Evolutionary conservation across 1,139 yeast genomes (phyloP), one percentile per base, ranked within the genome.

Genomic region (Pichia sp.): DNA sequence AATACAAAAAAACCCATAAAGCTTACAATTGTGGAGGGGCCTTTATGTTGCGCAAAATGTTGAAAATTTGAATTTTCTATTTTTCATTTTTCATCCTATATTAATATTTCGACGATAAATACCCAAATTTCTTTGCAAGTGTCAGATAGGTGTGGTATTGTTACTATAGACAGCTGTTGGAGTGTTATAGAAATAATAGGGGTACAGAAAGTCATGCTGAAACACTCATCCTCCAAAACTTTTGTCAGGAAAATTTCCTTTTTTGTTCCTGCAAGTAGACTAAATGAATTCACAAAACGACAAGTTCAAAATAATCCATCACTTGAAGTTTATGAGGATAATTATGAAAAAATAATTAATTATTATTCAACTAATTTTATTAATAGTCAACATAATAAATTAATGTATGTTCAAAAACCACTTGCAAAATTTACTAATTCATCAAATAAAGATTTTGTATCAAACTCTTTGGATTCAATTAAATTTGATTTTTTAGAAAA

Each of bases 261-360:
- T 28, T 48, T 49, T 36, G 41, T 49, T 11, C 48, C 50, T 1
- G 30, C 52, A 3, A 27, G 42, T n/a, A 42, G 52, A 6, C 31
- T 50, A 8, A 45, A 35, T 27, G 51, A 48, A n/a, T 46, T 38
- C 24, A 40, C 35, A 7, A 48, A 39, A 39, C 41, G 51, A 23
- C 43, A 43, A 20, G 10, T 47, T 2, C 51, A 46, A 34, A 31
- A 36, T 22, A 39, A 43, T 9, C 43, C 51, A 23, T 30, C 47
- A 1, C 6, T 43, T n/a, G 49, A 47, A 27, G 22, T 35, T 6
- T 40, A 41, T 6, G 50, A 47, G 24, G 30, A 37, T 6, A 49
- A 49, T 23, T 49, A 37, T 25, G 37, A 40, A n/a, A 38, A 47
- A 5, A 12, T 49, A n/a, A 25, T 23, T 23, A 28, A 37, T 27